These are phyloP conservation scores for Excoecaria agallocha DNA, from an alignment of 345 rosid genomes.

Conservation along the genomic window DNA sequence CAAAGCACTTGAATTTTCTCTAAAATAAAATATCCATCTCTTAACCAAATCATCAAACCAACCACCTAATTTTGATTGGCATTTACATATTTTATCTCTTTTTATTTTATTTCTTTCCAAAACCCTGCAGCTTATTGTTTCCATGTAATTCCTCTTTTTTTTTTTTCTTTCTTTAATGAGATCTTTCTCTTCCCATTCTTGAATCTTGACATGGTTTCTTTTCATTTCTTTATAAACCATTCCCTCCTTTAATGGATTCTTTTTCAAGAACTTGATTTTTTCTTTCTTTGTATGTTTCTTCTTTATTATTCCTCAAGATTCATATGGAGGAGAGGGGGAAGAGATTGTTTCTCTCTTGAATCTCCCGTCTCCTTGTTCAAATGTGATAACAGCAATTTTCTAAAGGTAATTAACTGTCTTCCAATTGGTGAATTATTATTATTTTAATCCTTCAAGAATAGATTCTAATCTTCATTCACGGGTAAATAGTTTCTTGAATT, in stretches of 20 bases:
- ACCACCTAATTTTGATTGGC: constrained; percentile 9
- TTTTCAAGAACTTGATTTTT: background rate
- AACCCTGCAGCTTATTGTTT: no score
- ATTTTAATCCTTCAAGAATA: constrained; percentile 3
- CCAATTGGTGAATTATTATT: background rate
- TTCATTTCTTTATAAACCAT: constrained; percentile 16
- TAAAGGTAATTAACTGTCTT: constrained; percentile 5
- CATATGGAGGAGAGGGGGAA: background rate
- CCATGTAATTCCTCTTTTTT: no score
- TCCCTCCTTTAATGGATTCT: constrained; percentile 18
- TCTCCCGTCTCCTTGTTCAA: background rate
- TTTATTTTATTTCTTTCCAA: background rate
- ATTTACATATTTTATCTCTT: constrained; percentile 1
- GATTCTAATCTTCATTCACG: constrained; percentile 43
- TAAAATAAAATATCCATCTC: background rate
- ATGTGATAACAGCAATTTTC: background rate
- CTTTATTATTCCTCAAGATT: constrained; percentile 9
- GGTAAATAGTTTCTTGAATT: constrained; percentile 25
- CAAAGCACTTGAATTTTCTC: constrained; percentile 12
- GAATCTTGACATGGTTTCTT: background rate
- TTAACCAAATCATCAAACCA: constrained; percentile 14
- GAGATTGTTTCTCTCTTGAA: constrained; percentile 25
- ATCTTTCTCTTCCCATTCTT: no score
- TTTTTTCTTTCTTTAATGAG: no score
- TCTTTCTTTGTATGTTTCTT: constrained; percentile 5